These are phyloP conservation scores for Exophiala phaeomuriformis DNA, from an alignment of 2,329 filamentous ascomycete species.

Conservation along the genomic window DNA sequence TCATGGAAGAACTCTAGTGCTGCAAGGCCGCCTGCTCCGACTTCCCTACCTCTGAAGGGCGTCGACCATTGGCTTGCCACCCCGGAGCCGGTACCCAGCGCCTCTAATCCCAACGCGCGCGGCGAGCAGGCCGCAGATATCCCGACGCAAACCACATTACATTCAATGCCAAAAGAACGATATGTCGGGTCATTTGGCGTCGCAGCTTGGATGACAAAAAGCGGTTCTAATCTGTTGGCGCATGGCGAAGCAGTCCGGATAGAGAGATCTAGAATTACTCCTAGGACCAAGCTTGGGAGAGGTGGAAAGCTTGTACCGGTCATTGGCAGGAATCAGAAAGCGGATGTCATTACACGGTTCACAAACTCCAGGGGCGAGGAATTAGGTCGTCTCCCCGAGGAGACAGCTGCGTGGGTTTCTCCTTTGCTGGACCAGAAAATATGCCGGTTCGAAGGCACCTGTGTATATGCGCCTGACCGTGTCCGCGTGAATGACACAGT, in stretches of 20 bases:
- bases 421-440: constrained; percentile 83
- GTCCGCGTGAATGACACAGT: constrained; percentile 87
- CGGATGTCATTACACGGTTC: constrained; percentile 87
- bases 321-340: constrained; percentile 52
- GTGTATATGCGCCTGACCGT: constrained; percentile 80
- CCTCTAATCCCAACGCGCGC: background rate
- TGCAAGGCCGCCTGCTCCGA: background rate
- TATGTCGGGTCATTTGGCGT: constrained; percentile 92
- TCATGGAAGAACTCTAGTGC: constrained; percentile 44
- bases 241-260: constrained; percentile 80
- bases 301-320: constrained; percentile 36
- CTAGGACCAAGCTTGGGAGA: constrained; percentile 45
- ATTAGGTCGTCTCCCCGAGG: constrained; percentile 77
- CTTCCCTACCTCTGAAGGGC: constrained; percentile 8
- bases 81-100: background rate
- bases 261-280: constrained; percentile 71
- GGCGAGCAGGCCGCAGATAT: background rate
- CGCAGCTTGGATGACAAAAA: constrained; percentile 84
- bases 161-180: constrained; percentile 50
- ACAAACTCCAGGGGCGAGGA: constrained; percentile 72
- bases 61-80: constrained; percentile 14
- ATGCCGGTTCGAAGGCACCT: constrained; percentile 77
- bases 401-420: constrained; percentile 85
- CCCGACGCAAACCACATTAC: constrained; percentile 26
- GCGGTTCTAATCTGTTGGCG: constrained; percentile 65